These are phyloP conservation scores for Salix udensis DNA, from an alignment of 345 rosid genomes.

Conservation along the genomic window DNA sequence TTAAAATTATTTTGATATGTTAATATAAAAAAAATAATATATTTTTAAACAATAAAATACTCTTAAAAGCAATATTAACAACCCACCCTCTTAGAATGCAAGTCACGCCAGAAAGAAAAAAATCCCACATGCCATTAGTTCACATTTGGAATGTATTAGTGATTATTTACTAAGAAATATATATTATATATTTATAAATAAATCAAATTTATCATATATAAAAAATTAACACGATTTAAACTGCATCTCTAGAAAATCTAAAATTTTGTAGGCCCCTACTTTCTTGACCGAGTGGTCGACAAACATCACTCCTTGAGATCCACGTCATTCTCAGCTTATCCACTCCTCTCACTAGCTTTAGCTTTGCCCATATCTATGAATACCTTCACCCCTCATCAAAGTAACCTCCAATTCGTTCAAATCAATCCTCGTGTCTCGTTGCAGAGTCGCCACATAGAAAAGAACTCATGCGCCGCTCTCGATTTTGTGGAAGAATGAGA, in stretches of 20 bases:
- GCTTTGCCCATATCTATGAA: not conserved
- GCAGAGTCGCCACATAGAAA: not conserved
- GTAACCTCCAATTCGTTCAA: not conserved
- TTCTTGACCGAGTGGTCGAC: constrained; percentile 34
- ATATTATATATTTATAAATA: too few relatives aligned
- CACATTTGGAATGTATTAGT: not conserved
- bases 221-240: too few relatives aligned
- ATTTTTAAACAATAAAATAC: too few relatives aligned
- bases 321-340: constrained; percentile 45
- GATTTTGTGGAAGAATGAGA: not conserved
- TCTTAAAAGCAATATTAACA: too few relatives aligned
- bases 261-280: constrained; percentile 25
- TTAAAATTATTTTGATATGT: too few relatives aligned
- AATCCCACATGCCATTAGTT: not conserved
- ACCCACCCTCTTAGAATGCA: too few relatives aligned
- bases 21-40: too few relatives aligned
- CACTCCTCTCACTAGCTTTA: not conserved
- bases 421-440: not conserved
- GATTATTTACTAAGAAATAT: too few relatives aligned
- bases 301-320: constrained; percentile 37
- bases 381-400: not conserved
- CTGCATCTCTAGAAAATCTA: not conserved
- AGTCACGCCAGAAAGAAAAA: not conserved
- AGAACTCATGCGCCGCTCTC: not conserved
- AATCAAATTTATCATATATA: too few relatives aligned